These are phyloP conservation scores for Clavispora asparagi DNA, from an alignment of 805 yeast species.

Conservation along the genomic window DNA sequence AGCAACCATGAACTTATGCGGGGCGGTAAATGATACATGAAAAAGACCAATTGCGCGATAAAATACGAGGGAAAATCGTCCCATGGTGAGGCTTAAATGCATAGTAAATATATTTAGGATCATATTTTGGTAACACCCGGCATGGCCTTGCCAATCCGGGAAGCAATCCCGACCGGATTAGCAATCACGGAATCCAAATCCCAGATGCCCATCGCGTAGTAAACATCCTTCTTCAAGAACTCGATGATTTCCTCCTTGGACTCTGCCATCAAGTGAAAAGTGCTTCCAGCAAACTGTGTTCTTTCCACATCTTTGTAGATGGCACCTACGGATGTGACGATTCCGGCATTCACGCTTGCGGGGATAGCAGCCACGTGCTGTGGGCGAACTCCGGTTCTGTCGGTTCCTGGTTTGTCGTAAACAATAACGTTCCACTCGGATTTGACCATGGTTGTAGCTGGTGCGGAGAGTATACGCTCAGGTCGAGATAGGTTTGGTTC, in stretches of 20 bases:
- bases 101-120: neutral
- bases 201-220: constrained; percentile 67
- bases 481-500: neutral
- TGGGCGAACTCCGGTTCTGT: constrained; percentile 48
- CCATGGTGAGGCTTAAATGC: neutral
- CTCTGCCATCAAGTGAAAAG: constrained; percentile 58
- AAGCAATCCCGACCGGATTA: constrained; percentile 44
- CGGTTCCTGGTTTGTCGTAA: constrained; percentile 62
- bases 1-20: too few relatives aligned
- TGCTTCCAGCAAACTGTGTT: constrained; percentile 63
- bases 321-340: constrained; percentile 45
- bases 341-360: constrained; percentile 32
- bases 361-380: constrained; percentile 50
- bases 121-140: constrained; percentile 21
- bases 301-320: constrained; percentile 42
- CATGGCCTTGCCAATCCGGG: constrained; percentile 30
- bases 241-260: constrained; percentile 61
- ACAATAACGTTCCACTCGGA: constrained; percentile 49
- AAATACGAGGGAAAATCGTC: neutral
- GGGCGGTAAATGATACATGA: neutral
- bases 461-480: neutral
- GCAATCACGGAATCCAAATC: constrained; percentile 59
- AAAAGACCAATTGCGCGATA: neutral
- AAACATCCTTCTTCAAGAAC: constrained; percentile 58
- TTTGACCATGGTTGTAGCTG: constrained; percentile 10